phyloP scores from a whole-genome alignment of 345 rosid species.

The Carallia brachiata region DNA sequence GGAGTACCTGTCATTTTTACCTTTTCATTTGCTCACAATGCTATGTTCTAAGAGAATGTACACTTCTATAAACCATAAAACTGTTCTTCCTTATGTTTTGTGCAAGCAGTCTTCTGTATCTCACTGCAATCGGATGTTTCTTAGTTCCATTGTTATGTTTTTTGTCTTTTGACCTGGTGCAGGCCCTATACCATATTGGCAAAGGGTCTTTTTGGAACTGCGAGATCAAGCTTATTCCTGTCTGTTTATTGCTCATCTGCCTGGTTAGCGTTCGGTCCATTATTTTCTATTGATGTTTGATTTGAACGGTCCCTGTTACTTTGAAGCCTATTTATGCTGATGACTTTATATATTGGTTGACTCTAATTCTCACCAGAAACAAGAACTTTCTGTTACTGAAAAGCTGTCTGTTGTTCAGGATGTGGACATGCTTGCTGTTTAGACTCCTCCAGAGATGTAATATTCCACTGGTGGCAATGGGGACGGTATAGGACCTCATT shows the following conservation, averaged over 20 bases:
- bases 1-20: no score
- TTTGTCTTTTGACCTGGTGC: conserved; percentile 23
- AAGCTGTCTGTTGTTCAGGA: conserved; percentile 40
- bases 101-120: background rate
- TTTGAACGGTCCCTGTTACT: background rate
- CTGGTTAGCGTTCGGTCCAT: conserved; percentile 50
- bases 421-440: conserved; percentile 84
- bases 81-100: no score
- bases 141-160: conserved; percentile 10
- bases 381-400: background rate
- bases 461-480: conserved; percentile 77
- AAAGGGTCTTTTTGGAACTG: conserved; percentile 82
- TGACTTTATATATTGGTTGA: no score
- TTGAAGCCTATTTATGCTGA: background rate
- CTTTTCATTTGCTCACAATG: no score
- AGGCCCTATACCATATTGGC: conserved; percentile 73
- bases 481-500: conserved; percentile 48
- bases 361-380: background rate
- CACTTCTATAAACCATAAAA: no score
- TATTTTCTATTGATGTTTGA: conserved; percentile 3
- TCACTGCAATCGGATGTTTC: background rate
- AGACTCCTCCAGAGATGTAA: conserved; percentile 66
- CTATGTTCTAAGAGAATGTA: no score
- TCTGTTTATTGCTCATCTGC: conserved; percentile 87
- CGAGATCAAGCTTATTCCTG: conserved; percentile 92